Evolutionary conservation across 352 stramenopile species (phyloP).

Genomic region (Pilasporangium apinafurcum): DNA sequence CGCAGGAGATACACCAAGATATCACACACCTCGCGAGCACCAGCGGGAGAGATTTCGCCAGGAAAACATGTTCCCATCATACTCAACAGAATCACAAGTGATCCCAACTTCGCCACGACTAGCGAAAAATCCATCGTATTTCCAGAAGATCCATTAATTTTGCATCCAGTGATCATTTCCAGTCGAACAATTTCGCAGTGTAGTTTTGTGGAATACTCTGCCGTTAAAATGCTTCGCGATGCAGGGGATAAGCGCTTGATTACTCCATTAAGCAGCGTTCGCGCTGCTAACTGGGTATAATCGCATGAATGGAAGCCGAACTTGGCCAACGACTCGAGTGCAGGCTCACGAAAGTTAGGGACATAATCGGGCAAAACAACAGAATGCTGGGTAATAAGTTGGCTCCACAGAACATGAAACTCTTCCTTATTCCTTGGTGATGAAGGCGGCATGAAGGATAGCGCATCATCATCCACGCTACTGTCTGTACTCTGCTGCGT

Average conservation of each 20-base stretch:
- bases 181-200: conserved; percentile 75
- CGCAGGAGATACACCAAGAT: conserved; percentile 63
- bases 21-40: conserved; percentile 75
- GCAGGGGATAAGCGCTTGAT: conserved; percentile 60
- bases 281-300: conserved; percentile 67
- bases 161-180: conserved; percentile 50
- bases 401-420: conserved; percentile 83
- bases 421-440: conserved; percentile 70
- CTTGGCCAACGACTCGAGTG: conserved; percentile 61
- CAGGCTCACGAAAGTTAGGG: conserved; percentile 56
- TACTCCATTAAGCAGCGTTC: conserved; percentile 60
- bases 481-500: neutral
- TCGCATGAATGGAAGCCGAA: conserved; percentile 76
- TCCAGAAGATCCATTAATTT: conserved; percentile 16
- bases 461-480: conserved; percentile 1
- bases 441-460: conserved; percentile 9
- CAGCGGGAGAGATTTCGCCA: conserved; percentile 67
- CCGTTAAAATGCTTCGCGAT: conserved; percentile 38
- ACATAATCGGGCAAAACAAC: conserved; percentile 74
- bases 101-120: conserved; percentile 54
- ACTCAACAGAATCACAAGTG: conserved; percentile 72
- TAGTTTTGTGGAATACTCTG: conserved; percentile 74
- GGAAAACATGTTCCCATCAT: conserved; percentile 86
- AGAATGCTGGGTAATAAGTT: conserved; percentile 81
- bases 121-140: conserved; percentile 19